phyloP scores from a whole-genome alignment of 1,284 basidiomycete species.

The Phlebopus sp. region DNA sequence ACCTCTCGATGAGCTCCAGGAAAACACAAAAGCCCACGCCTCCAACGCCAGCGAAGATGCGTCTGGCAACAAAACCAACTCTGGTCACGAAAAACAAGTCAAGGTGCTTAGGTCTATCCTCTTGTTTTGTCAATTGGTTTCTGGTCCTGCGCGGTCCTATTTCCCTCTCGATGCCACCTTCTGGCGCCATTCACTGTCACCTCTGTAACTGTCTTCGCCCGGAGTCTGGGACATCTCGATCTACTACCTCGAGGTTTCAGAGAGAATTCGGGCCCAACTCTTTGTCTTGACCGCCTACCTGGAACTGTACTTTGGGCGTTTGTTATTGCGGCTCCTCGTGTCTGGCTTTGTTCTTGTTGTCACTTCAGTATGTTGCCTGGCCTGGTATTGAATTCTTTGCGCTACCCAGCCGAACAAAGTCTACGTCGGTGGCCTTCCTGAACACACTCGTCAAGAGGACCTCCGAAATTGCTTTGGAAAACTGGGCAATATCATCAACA shows the following conservation, averaged over 20 bases:
- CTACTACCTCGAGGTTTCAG: slow-evolving; percentile 19
- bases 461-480: slow-evolving; percentile 81
- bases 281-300: slow-evolving; percentile 23
- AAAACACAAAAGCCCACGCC: slow-evolving; percentile 34
- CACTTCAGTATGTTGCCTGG: slow-evolving; percentile 43
- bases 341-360: slow-evolving; percentile 47
- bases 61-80: slow-evolving; percentile 37
- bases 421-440: slow-evolving; percentile 83
- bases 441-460: slow-evolving; percentile 80
- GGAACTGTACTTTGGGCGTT: slow-evolving; percentile 17
- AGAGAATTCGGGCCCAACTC: slow-evolving; percentile 10
- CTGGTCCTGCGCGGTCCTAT: slow-evolving; percentile 24
- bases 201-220: slow-evolving; percentile 16
- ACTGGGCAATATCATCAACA: slow-evolving; percentile 70
- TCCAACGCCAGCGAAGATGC: slow-evolving; percentile 44
- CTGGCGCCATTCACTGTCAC: slow-evolving; percentile 17
- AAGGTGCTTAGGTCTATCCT: slow-evolving; percentile 81
- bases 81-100: slow-evolving; percentile 71
- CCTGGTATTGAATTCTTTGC: slow-evolving; percentile 59
- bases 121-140: slow-evolving; percentile 36
- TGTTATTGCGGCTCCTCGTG: slow-evolving; percentile 8
- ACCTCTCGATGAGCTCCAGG: slow-evolving; percentile 25
- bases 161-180: slow-evolving; percentile 17
- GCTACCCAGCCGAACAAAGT: slow-evolving; percentile 82
- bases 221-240: slow-evolving; percentile 21